Percentiles rank a stretch among this genome's conserved stretches.
Evolutionary conservation across 352 stramenopile species (phyloP).

Genomic region (Phytophthora rubi): DNA sequence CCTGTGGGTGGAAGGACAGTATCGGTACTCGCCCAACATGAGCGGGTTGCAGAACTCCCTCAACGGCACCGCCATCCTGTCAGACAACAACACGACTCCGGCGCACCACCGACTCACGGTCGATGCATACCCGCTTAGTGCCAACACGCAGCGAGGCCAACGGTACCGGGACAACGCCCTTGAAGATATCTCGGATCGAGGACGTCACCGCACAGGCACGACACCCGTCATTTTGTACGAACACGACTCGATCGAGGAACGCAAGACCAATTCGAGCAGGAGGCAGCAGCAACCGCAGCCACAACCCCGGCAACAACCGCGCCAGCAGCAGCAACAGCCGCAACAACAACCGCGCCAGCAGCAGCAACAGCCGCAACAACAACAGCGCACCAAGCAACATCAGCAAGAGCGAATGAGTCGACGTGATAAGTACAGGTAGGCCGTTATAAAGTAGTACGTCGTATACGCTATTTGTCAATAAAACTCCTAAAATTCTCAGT

Average conservation of each 20-base stretch:
- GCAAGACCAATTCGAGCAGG: slow-evolving; percentile 33
- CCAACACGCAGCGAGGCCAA: slow-evolving; percentile 21
- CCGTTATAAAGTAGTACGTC: neutral
- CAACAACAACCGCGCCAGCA: neutral
- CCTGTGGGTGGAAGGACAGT: slow-evolving; percentile 41
- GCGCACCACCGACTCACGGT: slow-evolving; percentile 38
- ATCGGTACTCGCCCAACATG: slow-evolving; percentile 42
- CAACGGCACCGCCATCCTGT: slow-evolving; percentile 47
- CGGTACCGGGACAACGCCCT: slow-evolving; percentile 12
- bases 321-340: slow-evolving; percentile 5
- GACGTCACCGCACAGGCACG: slow-evolving; percentile 32
- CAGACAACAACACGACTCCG: slow-evolving; percentile 42
- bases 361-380: slow-evolving; percentile 1
- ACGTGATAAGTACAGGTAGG: slow-evolving; percentile 28
- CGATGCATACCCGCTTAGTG: slow-evolving; percentile 32
- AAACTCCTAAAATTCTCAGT: neutral
- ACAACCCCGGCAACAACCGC: slow-evolving; percentile 7
- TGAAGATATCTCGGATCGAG: slow-evolving; percentile 33
- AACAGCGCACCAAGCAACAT: slow-evolving; percentile 1
- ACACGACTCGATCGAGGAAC: slow-evolving; percentile 27
- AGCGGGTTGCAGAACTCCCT: slow-evolving; percentile 36
- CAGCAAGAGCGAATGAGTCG: slow-evolving; percentile 20
- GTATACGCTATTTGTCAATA: slow-evolving; percentile 7
- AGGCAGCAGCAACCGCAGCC: slow-evolving; percentile 4
- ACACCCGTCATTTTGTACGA: slow-evolving; percentile 46